phyloP scores from a whole-genome alignment of 1,284 basidiomycete genomes.

The Sanghuangporus sanghuang region DNA sequence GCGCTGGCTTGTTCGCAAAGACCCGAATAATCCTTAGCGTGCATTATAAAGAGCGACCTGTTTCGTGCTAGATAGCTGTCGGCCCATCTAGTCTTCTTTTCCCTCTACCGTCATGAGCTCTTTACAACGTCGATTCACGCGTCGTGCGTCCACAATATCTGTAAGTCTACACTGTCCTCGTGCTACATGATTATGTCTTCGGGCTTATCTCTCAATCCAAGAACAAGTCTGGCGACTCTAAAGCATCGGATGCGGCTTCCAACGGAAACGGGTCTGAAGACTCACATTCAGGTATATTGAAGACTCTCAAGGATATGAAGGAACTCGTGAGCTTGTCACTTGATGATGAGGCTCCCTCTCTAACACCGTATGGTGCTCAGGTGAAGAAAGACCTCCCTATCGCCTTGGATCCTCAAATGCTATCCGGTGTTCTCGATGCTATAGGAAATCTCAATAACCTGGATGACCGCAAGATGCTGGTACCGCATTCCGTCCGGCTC shows the following conservation, averaged over 20 bases:
- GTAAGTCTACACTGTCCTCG: not conserved
- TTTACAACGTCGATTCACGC: slow-evolving; percentile 6
- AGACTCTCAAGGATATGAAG: slow-evolving; percentile 13
- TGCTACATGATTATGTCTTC: not conserved
- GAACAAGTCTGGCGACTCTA: slow-evolving; percentile 3
- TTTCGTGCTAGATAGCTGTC: not conserved
- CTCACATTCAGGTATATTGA: not conserved
- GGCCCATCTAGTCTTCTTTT: not conserved
- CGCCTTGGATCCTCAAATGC: slow-evolving; percentile 32
- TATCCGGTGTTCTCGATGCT: slow-evolving; percentile 52
- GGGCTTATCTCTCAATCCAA: not conserved
- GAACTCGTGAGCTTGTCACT: slow-evolving; percentile 5
- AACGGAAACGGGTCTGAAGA: slow-evolving; percentile 1
- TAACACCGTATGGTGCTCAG: slow-evolving; percentile 19
- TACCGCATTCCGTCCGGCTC: slow-evolving; percentile 22
- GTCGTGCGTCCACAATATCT: slow-evolving; percentile 5
- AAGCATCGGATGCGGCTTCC: not conserved
- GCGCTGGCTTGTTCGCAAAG: not conserved
- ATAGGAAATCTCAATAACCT: slow-evolving; percentile 52
- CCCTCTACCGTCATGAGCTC: slow-evolving; percentile 4
- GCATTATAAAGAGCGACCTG: not conserved
- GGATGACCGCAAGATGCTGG: slow-evolving; percentile 59
- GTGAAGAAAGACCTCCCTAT: slow-evolving; percentile 41
- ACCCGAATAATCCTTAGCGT: not conserved
- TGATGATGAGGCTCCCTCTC: too few relatives aligned